Conservation (phyloP, 139 green algal genomes). For the Volvox reticuliferus region DNA sequence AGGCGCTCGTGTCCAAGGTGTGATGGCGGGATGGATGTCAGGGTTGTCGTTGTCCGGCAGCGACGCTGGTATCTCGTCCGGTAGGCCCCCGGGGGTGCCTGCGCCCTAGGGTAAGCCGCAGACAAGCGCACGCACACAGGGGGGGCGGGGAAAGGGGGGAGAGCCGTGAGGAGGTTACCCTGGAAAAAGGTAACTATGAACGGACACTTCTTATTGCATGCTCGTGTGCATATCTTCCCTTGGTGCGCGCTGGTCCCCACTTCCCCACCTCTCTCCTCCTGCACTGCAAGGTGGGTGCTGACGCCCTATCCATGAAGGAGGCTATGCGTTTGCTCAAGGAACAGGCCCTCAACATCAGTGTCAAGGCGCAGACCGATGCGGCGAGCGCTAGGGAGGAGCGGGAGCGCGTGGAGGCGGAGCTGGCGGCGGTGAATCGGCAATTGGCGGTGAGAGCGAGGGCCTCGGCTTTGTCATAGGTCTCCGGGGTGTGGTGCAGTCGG, state of each 20-base stretch:
- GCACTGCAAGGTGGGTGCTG: slow-evolving; percentile 36
- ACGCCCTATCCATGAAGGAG: slow-evolving; percentile 55
- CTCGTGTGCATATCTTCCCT: no score
- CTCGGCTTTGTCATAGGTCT: no score
- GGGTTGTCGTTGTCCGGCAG: no score
- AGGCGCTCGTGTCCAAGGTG: slow-evolving; percentile 53
- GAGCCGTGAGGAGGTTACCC: not conserved
- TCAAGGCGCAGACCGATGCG: slow-evolving; percentile 53
- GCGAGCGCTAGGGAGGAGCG: slow-evolving; percentile 39
- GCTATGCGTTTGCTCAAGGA: slow-evolving; percentile 67
- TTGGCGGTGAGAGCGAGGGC: slow-evolving; percentile 19
- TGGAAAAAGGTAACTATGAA: no score
- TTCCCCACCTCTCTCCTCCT: not conserved
- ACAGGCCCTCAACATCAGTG: slow-evolving; percentile 54
- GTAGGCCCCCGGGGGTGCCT: no score
- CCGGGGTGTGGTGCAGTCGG: no score
- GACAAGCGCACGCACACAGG: no score
- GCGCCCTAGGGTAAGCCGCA: no score
- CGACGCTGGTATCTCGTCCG: no score
- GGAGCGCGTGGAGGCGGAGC: slow-evolving; percentile 36
- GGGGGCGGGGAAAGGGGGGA: not conserved
- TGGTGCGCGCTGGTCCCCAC: not conserved
- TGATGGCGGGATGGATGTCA: not conserved
- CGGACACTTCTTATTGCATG: no score
- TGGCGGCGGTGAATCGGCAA: slow-evolving; percentile 12